These are phyloP conservation scores for Kurtzmaniella cleridarum DNA, from an alignment of 805 yeast species.

Conservation along the genomic window DNA sequence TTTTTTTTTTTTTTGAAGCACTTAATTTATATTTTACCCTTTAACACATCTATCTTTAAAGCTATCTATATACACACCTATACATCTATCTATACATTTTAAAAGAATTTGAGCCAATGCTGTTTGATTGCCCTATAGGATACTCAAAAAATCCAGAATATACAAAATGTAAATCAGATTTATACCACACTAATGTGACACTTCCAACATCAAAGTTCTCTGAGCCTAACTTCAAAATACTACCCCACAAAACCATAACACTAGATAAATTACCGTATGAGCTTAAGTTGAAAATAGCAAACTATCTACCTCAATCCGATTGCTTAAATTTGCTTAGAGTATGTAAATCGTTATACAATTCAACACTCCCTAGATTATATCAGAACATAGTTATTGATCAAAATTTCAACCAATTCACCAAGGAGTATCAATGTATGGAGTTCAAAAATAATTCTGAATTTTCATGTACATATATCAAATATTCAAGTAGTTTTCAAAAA, in stretches of 20 bases:
- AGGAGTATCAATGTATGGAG: conserved; percentile 12
- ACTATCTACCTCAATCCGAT: conserved; percentile 34
- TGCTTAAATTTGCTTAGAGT: conserved; percentile 25
- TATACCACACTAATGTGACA: neutral
- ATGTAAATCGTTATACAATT: conserved; percentile 21
- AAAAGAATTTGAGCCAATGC: no score
- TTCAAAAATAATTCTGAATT: conserved; percentile 2
- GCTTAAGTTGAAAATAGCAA: conserved; percentile 25
- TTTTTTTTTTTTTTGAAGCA: no score
- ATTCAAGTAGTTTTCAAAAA: conserved; percentile 34
- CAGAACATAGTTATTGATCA: conserved; percentile 35
- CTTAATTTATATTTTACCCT: no score
- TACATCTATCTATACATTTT: no score
- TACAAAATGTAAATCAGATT: neutral
- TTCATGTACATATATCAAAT: conserved; percentile 28
- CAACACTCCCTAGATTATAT: conserved; percentile 31
- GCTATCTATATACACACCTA: no score
- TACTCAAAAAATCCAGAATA: conserved; percentile 13
- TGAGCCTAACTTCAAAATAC: neutral
- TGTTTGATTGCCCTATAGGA: conserved; percentile 19
- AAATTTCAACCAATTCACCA: conserved; percentile 28
- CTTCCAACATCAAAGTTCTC: neutral
- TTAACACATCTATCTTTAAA: no score
- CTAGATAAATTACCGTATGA: conserved; percentile 35
- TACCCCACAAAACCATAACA: neutral